A percentile compares a stretch with the other conserved stretches of the same genome.
phyloP scores from a whole-genome alignment of 2,329 filamentous ascomycete genomes.

The Domatiomyces globalis region DNA sequence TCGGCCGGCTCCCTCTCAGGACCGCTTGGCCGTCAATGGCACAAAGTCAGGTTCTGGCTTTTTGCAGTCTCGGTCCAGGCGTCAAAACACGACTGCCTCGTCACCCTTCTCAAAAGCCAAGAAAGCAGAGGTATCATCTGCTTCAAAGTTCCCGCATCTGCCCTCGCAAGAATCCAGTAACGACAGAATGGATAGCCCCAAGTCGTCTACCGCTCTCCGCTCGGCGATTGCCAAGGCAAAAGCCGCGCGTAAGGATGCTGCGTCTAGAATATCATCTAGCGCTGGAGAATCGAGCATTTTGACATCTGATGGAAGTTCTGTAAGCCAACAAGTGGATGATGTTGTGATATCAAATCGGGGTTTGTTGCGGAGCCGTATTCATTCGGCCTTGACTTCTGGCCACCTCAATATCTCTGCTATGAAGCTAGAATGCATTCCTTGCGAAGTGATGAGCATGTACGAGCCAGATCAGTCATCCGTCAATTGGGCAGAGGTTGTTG shows the following conservation, averaged over 20 bases:
- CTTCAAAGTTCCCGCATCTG: neutral
- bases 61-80: conserved; percentile 8
- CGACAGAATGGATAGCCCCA: conserved; percentile 36
- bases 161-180: conserved; percentile 6
- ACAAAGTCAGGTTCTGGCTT: neutral
- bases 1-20: neutral
- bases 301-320: neutral
- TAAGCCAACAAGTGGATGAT: conserved; percentile 21
- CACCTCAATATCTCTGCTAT: conserved; percentile 79
- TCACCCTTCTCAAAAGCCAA: conserved; percentile 4
- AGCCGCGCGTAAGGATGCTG: conserved; percentile 27
- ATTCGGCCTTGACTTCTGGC: conserved; percentile 60
- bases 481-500: conserved; percentile 83
- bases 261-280: neutral
- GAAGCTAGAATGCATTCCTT: conserved; percentile 62
- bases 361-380: conserved; percentile 58
- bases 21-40: neutral
- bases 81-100: conserved; percentile 8
- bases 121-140: conserved; percentile 1
- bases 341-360: conserved; percentile 48
- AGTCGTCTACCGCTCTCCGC: conserved; percentile 66
- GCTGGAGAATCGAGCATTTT: neutral
- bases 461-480: conserved; percentile 49
- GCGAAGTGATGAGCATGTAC: conserved; percentile 82
- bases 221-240: conserved; percentile 91